Conservation (phyloP, 2,329 filamentous ascomycete genomes). For the Pezicula radicicola region DNA sequence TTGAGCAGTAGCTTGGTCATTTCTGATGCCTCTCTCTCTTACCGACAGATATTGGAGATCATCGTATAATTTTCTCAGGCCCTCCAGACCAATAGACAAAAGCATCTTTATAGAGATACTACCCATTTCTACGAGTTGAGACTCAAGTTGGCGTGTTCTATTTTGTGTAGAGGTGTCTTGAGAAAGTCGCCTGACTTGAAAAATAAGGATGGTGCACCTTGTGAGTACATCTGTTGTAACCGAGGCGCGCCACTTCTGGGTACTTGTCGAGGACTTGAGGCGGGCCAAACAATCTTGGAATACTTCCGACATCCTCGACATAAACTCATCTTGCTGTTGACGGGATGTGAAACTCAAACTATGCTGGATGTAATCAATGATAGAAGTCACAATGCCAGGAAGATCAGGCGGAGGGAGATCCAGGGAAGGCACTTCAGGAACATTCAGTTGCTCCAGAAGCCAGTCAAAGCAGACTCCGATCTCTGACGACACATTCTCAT, state of each 20-base stretch:
- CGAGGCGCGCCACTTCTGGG: not conserved
- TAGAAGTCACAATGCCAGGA: slow-evolving; percentile 12
- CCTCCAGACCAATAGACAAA: slow-evolving; percentile 37
- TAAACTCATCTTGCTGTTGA: slow-evolving; percentile 15
- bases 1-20: slow-evolving; percentile 41
- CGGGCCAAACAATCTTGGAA: slow-evolving; percentile 21
- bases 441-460: slow-evolving; percentile 41
- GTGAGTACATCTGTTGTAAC: slow-evolving; percentile 13
- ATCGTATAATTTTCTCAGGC: slow-evolving; percentile 44
- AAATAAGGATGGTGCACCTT: slow-evolving; percentile 30
- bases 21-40: slow-evolving; percentile 50
- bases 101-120: slow-evolving; percentile 37
- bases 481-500: slow-evolving; percentile 57
- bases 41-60: slow-evolving; percentile 41
- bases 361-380: slow-evolving; percentile 27
- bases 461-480: slow-evolving; percentile 60
- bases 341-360: slow-evolving; percentile 14
- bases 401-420: slow-evolving; percentile 4
- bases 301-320: slow-evolving; percentile 24
- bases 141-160: slow-evolving; percentile 40
- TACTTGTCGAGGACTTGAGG: not conserved
- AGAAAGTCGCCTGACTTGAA: slow-evolving; percentile 42
- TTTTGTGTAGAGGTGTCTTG: slow-evolving; percentile 8
- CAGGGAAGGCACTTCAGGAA: not conserved
- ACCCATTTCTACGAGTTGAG: slow-evolving; percentile 41